These are phyloP conservation scores for Prototheca wickerhamii DNA, from an alignment of 163 green algal species.

Conservation along the genomic window DNA sequence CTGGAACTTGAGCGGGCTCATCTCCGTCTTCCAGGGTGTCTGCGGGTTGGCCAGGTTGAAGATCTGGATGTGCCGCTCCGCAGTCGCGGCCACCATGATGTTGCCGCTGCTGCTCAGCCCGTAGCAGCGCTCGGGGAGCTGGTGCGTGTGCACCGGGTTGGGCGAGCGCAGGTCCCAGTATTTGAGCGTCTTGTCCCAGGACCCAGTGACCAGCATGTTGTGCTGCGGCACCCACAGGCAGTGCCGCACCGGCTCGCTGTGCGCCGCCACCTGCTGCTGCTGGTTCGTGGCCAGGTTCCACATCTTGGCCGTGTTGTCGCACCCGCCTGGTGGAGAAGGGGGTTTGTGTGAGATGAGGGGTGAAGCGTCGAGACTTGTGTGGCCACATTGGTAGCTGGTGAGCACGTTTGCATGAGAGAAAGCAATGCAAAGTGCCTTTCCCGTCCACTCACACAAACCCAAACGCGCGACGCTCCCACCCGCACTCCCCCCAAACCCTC, in stretches of 20 bases:
- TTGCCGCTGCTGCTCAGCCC: conserved; percentile 77
- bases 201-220: conserved; percentile 79
- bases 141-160: conserved; percentile 59
- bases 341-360: too few relatives aligned
- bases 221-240: conserved; percentile 46
- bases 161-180: conserved; percentile 80
- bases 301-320: conserved; percentile 86
- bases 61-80: conserved; percentile 68
- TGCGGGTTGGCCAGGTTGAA: conserved; percentile 74
- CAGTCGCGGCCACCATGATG: conserved; percentile 84
- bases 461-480: too few relatives aligned
- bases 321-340: too few relatives aligned
- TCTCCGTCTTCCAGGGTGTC: conserved; percentile 58
- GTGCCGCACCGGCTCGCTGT: conserved; percentile 77
- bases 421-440: too few relatives aligned
- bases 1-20: conserved; percentile 76
- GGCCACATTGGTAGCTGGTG: too few relatives aligned
- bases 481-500: too few relatives aligned
- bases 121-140: conserved; percentile 81
- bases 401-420: too few relatives aligned
- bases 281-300: conserved; percentile 85
- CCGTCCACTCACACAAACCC: too few relatives aligned
- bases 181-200: conserved; percentile 88
- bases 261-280: conserved; percentile 66
- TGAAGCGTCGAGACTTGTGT: too few relatives aligned